phyloP scores from a whole-genome alignment of 352 stramenopile species.

The Globisporangium spinosum region DNA sequence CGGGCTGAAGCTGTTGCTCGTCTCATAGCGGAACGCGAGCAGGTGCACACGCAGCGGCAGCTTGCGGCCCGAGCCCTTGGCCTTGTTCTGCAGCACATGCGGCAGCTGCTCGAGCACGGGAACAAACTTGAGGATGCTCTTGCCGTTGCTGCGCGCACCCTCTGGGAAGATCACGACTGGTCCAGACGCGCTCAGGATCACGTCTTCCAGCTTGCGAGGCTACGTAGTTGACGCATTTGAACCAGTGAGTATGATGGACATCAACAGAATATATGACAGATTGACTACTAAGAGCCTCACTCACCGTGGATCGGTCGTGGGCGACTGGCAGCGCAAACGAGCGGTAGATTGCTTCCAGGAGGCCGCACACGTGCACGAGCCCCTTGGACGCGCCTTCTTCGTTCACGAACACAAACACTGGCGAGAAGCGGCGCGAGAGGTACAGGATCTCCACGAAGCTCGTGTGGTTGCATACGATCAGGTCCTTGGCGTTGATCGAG shows the following conservation, averaged over 20 bases:
- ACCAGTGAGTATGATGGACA: background rate
- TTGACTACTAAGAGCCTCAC: background rate
- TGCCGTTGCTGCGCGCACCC: constrained; percentile 75
- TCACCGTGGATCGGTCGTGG: constrained; percentile 32
- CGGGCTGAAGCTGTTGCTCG: constrained; percentile 60
- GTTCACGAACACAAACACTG: constrained; percentile 66
- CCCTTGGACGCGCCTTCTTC: constrained; percentile 49
- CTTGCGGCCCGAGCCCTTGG: constrained; percentile 16
- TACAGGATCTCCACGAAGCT: constrained; percentile 80
- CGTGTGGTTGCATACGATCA: constrained; percentile 83
- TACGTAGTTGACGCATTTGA: constrained; percentile 6
- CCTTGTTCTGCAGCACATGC: constrained; percentile 24
- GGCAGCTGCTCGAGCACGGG: constrained; percentile 63
- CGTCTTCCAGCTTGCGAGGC: constrained; percentile 62
- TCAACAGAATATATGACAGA: no score
- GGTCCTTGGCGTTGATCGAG: constrained; percentile 43
- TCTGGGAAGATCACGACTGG: constrained; percentile 77
- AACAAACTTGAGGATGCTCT: constrained; percentile 66
- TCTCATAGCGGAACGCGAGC: constrained; percentile 78
- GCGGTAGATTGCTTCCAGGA: constrained; percentile 65
- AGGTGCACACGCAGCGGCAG: constrained; percentile 52
- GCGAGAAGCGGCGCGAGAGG: constrained; percentile 72
- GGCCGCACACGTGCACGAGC: constrained; percentile 58
- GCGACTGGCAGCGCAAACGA: constrained; percentile 45
- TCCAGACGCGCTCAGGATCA: constrained; percentile 51